Base-by-base conservation (phyloP, 75 land plant genomes). In the Cunninghamia lanceolata region DNA sequence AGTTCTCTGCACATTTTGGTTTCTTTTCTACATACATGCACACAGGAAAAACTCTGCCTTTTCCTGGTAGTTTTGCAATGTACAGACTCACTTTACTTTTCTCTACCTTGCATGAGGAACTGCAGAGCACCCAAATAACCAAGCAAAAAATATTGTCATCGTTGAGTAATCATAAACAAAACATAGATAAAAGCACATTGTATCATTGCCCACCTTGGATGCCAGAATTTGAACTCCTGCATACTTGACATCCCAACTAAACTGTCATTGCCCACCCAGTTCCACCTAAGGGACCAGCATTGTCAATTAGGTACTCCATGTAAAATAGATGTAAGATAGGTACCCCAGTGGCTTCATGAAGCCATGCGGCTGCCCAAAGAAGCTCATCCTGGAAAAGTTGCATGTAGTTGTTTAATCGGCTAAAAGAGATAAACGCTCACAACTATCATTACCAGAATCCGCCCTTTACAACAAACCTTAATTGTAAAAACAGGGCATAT, bases 331-430 rank as follows among this genome's bases (percentile, higher is more conserved):
- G n/a, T n/a, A n/a, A n/a, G n/a, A n/a, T n/a, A n/a, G n/a, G n/a
- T n/a, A n/a, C 88, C 42, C 88, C 74, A 11, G 95, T 92, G 8
- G 96, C 95, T 83, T 91, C 91, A 63, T 88, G 90, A 47, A 95
- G 89, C 96, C 96, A 95, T 3, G 95, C 79, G 13, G 95, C 94
- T 9, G 94, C 94, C 96, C 96, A 95, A 52, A 95, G 76, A n/a
- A 95, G 83, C 81, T 95, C 96, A 88, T 94, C 94, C 93, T 90
- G 90, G 63, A 88, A 56, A 42, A n/a, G 40, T 52, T 8, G 38
- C 78, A 16, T n/a, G 16, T 30, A 34, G 19, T 14, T 14, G 11
- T 17, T 32, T 45, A 39, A 71, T 70, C 76, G 36, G 54, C 25
- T 54, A 47, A 46, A n/a, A n/a, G n/a, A n/a, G 32, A 19, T 53